A percentile compares a stretch with the other conserved stretches of the same genome.
Conservation (phyloP, 768 basidiomycete genomes). For the Amanita subjunquillea region DNA sequence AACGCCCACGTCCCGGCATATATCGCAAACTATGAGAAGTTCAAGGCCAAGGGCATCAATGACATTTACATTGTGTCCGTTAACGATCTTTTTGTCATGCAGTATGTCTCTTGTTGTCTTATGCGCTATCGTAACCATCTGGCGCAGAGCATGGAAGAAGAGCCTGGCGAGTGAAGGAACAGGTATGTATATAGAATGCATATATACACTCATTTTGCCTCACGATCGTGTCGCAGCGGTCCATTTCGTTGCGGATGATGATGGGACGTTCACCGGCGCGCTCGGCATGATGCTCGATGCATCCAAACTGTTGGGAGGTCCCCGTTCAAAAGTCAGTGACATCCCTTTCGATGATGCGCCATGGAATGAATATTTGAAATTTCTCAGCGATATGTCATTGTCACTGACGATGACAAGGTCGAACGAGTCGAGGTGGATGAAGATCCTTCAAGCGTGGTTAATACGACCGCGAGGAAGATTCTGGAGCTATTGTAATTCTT, state of each 20-base stretch:
- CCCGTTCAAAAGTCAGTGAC: slow-evolving; percentile 50
- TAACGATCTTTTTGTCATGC: slow-evolving; percentile 72
- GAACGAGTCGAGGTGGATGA: slow-evolving; percentile 42
- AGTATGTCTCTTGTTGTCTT: slow-evolving; percentile 21
- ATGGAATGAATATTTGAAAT: neutral
- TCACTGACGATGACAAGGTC: slow-evolving; percentile 51
- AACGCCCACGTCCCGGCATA: slow-evolving; percentile 40
- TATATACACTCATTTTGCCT: neutral
- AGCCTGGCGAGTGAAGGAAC: slow-evolving; percentile 33
- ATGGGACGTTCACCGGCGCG: slow-evolving; percentile 22
- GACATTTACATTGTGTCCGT: slow-evolving; percentile 64
- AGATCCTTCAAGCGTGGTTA: slow-evolving; percentile 33
- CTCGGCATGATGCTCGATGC: slow-evolving; percentile 9
- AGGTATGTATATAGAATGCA: neutral
- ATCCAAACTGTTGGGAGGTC: slow-evolving; percentile 47
- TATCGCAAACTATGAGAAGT: slow-evolving; percentile 54
- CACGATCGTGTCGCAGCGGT: slow-evolving; percentile 24
- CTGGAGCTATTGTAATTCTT: slow-evolving; percentile 21
- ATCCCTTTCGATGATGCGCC: neutral
- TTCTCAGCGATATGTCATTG: slow-evolving; percentile 41
- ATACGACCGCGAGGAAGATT: slow-evolving; percentile 39
- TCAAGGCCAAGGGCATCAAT: slow-evolving; percentile 69
- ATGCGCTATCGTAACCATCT: neutral
- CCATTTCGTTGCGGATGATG: slow-evolving; percentile 62
- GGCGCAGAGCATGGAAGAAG: slow-evolving; percentile 51